Percentiles rank a stretch among this genome's conserved stretches.
These are phyloP conservation scores for Russula sp. DNA, from an alignment of 768 basidiomycete genomes.

Conservation along the genomic window DNA sequence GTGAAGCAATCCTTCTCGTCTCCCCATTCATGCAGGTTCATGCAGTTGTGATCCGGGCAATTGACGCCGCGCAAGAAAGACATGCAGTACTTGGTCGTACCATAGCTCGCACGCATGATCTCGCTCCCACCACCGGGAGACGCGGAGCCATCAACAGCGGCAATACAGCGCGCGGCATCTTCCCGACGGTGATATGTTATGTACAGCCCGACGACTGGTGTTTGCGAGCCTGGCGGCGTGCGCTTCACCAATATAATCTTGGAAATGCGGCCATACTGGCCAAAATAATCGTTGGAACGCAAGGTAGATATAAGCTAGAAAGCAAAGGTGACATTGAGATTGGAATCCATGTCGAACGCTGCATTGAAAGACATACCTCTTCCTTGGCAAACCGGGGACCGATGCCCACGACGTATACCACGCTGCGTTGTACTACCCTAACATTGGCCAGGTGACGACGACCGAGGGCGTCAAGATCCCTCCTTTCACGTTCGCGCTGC, in stretches of 20 bases:
- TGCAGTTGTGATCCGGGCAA: slow-evolving; percentile 85
- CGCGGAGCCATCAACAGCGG: slow-evolving; percentile 85
- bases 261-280: slow-evolving; percentile 96
- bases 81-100: slow-evolving; percentile 98
- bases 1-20: slow-evolving; percentile 98
- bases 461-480: slow-evolving; percentile 82
- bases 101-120: slow-evolving; percentile 88
- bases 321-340: slow-evolving; percentile 15
- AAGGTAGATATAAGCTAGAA: slow-evolving; percentile 80
- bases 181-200: slow-evolving; percentile 93
- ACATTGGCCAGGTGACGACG: slow-evolving; percentile 87
- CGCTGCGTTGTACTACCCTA: slow-evolving; percentile 92
- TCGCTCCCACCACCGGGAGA: slow-evolving; percentile 88
- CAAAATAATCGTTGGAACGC: slow-evolving; percentile 94
- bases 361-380: slow-evolving; percentile 55
- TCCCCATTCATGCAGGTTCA: slow-evolving; percentile 97
- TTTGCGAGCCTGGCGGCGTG: slow-evolving; percentile 61
- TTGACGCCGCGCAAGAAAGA: slow-evolving; percentile 77
- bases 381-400: slow-evolving; percentile 92
- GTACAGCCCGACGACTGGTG: slow-evolving; percentile 84
- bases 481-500: slow-evolving; percentile 88
- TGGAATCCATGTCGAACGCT: slow-evolving; percentile 1
- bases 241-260: slow-evolving; percentile 93
- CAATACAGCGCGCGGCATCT: slow-evolving; percentile 90
- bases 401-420: slow-evolving; percentile 94